Evolutionary conservation across 352 stramenopile species (phyloP), one percentile per base, ranked within the genome.

Genomic region (Peronospora destructor): DNA sequence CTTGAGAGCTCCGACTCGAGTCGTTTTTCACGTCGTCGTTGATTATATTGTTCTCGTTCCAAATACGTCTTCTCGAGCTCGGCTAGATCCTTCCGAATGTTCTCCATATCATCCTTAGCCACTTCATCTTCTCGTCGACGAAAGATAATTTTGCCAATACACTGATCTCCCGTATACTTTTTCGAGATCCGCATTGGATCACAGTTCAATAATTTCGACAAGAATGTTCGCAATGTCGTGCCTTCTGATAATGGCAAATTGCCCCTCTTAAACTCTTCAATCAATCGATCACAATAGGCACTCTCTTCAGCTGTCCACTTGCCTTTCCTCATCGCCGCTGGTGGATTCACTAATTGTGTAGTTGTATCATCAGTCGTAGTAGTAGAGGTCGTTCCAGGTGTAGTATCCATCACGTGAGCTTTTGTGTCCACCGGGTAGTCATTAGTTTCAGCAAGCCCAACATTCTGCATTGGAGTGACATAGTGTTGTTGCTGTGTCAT

Each of bases 181-280:
- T 99, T 99, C 0, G 91, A 98, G 49, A 99, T 98, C 11, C 96
- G 76, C 95, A 99, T 99, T 6, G 96, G 95, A 71, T 99, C 95
- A 64, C 96, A 99, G 61, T 98, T 98, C 4, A 99, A 70, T 11
- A 98, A 55, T 64, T 98, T 98, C 46, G 86, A 97, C 29, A 99
- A 66, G 64, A 98, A 99, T 23, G 94, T 98, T 19, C 96, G 82
- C 26, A 99, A 67, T 13, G 95, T 99, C 9, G 95, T 98, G 42
- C 95, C 95, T 64, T 98, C 94, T 0, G 94, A 95, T 4, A 99
- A 66, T n/a, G 95, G 95, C 34, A 99, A 61, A 33, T 98, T 83
- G 23, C 96, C 96, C 32, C 91, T 90, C 65, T 98, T 98, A 64
- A 99, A 99, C 62, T 98, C 94, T 61, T 97, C 85, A 35, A 96